Conservation (phyloP, 1,284 basidiomycete genomes). For the Vanrija sp. region DNA sequence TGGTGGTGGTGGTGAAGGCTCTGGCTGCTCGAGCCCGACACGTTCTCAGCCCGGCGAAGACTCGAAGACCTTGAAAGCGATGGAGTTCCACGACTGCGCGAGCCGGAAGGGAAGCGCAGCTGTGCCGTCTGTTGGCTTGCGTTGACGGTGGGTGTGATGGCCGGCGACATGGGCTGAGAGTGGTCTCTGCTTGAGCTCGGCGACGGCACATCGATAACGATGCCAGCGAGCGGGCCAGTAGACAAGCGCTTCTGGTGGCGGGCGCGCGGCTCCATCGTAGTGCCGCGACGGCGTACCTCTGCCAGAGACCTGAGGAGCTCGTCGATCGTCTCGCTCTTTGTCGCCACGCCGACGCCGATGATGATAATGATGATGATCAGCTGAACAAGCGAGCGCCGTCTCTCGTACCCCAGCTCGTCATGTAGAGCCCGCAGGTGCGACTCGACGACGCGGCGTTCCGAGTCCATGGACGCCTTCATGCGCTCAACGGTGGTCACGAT, state of each 20-base stretch:
- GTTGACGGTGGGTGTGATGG: not conserved
- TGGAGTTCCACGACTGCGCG: not conserved
- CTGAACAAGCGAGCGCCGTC: conserved; percentile 40
- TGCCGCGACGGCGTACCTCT: conserved; percentile 26
- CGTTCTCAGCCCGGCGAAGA: not conserved
- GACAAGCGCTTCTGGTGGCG: conserved; percentile 9
- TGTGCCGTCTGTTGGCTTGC: not conserved
- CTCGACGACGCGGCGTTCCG: conserved; percentile 29
- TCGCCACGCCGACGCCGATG: conserved; percentile 32
- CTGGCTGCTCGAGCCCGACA: no score
- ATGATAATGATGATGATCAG: conserved; percentile 38
- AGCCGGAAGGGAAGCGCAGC: not conserved
- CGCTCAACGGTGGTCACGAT: conserved; percentile 40
- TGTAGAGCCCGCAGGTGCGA: conserved; percentile 33
- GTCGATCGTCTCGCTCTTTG: conserved; percentile 33
- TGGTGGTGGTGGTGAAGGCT: no score
- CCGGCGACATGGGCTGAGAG: not conserved
- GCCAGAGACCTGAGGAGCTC: conserved; percentile 35
- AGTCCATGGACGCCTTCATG: conserved; percentile 31
- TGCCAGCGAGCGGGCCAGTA: conserved; percentile 33
- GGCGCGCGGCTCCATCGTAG: conserved; percentile 9
- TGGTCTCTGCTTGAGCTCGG: not conserved
- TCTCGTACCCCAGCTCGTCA: conserved; percentile 42
- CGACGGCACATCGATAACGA: conserved; percentile 30
- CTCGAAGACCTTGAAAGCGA: not conserved